A percentile compares a stretch with the other conserved stretches of the same genome.
Evolutionary conservation across 805 yeast genomes (phyloP).

Genomic region (Komagataella kurtzmanii): DNA sequence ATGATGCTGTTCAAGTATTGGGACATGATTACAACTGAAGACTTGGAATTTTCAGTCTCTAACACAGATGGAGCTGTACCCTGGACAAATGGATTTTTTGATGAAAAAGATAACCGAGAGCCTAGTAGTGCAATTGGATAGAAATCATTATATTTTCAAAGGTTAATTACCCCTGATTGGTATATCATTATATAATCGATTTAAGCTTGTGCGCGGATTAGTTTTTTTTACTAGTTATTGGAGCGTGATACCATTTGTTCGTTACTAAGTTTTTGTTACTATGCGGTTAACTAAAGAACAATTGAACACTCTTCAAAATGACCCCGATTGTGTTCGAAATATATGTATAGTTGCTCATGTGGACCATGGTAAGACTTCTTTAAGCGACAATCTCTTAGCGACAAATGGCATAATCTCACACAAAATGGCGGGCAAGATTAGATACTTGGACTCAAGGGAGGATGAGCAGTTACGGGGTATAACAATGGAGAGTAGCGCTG

Average conservation of each 20-base stretch:
- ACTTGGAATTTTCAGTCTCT: slow-evolving; percentile 57
- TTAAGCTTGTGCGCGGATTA: neutral
- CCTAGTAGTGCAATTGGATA: neutral
- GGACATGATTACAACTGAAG: slow-evolving; percentile 93
- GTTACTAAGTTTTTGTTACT: neutral
- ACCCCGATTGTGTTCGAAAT: slow-evolving; percentile 64
- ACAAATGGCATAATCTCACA: slow-evolving; percentile 95
- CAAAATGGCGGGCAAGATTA: slow-evolving; percentile 86
- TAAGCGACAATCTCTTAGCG: slow-evolving; percentile 85
- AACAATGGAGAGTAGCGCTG: slow-evolving; percentile 95
- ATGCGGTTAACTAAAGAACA: slow-evolving; percentile 53
- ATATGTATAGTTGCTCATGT: slow-evolving; percentile 96
- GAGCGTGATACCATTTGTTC: too few species aligned
- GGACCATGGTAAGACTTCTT: slow-evolving; percentile 95
- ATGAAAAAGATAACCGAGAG: neutral
- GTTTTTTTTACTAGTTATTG: too few species aligned
- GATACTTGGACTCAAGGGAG: slow-evolving; percentile 85
- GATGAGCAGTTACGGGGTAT: slow-evolving; percentile 96
- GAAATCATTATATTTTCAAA: neutral
- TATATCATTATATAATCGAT: neutral
- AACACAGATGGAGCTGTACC: neutral
- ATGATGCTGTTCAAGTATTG: slow-evolving; percentile 96
- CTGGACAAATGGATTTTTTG: neutral
- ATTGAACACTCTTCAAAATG: slow-evolving; percentile 51
- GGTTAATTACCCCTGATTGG: neutral